Percentiles rank a stretch among this genome's conserved stretches.
Conservation (phyloP, 1,284 basidiomycete species). For the Amylostereum areolatum region DNA sequence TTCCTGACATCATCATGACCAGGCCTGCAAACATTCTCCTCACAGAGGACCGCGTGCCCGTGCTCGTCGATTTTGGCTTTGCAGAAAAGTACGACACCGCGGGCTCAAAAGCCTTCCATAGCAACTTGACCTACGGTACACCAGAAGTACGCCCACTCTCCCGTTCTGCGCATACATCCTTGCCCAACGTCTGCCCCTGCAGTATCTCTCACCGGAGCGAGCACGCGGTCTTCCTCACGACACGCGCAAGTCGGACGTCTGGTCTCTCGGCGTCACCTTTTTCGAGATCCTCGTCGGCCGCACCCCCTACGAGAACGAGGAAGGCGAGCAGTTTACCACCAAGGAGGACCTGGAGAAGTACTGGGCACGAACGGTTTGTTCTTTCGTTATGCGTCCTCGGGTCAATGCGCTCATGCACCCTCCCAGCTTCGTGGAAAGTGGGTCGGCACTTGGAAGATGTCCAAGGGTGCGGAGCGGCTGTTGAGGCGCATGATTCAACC, state of each 20-base stretch:
- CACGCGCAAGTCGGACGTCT: slow-evolving; percentile 88
- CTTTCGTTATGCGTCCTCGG: background rate
- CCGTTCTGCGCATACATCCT: background rate
- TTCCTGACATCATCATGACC: slow-evolving; percentile 3
- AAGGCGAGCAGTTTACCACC: slow-evolving; percentile 78
- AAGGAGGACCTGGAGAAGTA: slow-evolving; percentile 80
- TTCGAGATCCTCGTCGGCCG: slow-evolving; percentile 89
- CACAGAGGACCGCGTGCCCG: slow-evolving; percentile 66
- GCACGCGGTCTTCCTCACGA: slow-evolving; percentile 84
- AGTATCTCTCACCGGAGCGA: slow-evolving; percentile 88
- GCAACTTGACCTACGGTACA: slow-evolving; percentile 82
- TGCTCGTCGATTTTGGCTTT: slow-evolving; percentile 90
- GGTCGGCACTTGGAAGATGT: slow-evolving; percentile 78
- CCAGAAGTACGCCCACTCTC: slow-evolving; percentile 57
- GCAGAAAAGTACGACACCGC: slow-evolving; percentile 71
- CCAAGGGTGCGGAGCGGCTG: slow-evolving; percentile 56
- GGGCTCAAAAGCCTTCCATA: slow-evolving; percentile 67
- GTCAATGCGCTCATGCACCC: no score
- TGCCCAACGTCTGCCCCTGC: slow-evolving; percentile 1
- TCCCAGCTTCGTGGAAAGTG: slow-evolving; percentile 69
- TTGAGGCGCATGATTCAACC: slow-evolving; percentile 73
- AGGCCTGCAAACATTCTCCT: slow-evolving; percentile 88
- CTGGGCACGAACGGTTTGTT: slow-evolving; percentile 69
- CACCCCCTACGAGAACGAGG: slow-evolving; percentile 85
- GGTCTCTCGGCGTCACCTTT: slow-evolving; percentile 89